Percentiles rank a stretch among this genome's conserved stretches.
Conservation (phyloP, 1,284 basidiomycete species). For the Fomitiporia mediterranea region DNA sequence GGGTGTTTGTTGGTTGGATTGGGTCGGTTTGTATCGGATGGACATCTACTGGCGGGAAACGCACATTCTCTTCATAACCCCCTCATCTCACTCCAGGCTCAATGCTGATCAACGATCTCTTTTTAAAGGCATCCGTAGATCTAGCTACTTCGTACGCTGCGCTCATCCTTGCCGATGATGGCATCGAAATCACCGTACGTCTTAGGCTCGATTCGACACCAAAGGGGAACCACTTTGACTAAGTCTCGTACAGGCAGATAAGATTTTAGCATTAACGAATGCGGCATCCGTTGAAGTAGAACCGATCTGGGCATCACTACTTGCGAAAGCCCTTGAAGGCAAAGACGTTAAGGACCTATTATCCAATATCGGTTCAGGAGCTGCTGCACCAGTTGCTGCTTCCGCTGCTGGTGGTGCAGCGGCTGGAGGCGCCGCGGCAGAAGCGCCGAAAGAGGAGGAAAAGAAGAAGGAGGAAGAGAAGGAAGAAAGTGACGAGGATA, state of each 20-base stretch:
- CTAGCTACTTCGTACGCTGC: constrained; percentile 89
- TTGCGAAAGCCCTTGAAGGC: constrained; percentile 97
- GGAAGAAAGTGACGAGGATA: constrained; percentile 88
- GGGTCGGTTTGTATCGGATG: neutral
- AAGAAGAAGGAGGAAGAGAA: constrained; percentile 78
- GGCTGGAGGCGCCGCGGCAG: constrained; percentile 55
- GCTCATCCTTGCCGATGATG: constrained; percentile 96
- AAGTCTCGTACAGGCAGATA: constrained; percentile 66
- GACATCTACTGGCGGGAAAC: neutral
- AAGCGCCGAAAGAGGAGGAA: constrained; percentile 63
- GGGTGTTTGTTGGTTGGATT: neutral
- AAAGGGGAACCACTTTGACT: neutral
- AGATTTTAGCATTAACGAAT: constrained; percentile 78
- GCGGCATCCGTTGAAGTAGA: constrained; percentile 89
- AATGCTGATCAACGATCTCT: neutral
- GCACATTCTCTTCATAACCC: no score
- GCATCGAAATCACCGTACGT: constrained; percentile 94
- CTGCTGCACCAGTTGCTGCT: constrained; percentile 63
- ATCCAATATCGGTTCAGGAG: constrained; percentile 84
- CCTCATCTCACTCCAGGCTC: no score
- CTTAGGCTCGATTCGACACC: neutral
- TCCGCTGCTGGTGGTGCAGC: constrained; percentile 55
- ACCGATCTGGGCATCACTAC: constrained; percentile 95
- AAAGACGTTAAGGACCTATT: constrained; percentile 96
- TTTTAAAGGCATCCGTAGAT: constrained; percentile 37